Percentiles rank a stretch among this genome's conserved stretches.
These are phyloP conservation scores for Trichoderma parareesei DNA, from an alignment of 495 filamentous ascomycete species.

Conservation along the genomic window DNA sequence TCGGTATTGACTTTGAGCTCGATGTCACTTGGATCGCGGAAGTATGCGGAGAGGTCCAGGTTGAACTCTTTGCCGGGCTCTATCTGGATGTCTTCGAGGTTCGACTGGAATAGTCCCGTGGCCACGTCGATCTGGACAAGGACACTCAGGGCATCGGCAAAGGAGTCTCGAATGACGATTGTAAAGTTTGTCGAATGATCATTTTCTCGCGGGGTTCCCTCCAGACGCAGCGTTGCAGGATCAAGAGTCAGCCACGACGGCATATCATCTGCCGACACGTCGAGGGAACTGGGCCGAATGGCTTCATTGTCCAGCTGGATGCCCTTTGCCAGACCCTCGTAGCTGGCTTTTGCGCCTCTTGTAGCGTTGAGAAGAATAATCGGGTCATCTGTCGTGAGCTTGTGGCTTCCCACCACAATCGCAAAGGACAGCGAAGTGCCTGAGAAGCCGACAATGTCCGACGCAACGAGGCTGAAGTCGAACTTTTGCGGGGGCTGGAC, in stretches of 20 bases:
- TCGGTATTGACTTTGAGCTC: constrained; percentile 47
- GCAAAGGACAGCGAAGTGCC: constrained; percentile 58
- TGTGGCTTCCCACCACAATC: constrained; percentile 60
- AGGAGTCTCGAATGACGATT: constrained; percentile 55
- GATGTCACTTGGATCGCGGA: constrained; percentile 44
- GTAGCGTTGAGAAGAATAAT: constrained; percentile 52
- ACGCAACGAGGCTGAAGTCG: constrained; percentile 66
- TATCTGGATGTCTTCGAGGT: constrained; percentile 38
- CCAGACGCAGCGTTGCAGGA: constrained; percentile 49
- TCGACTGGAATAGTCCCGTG: constrained; percentile 29
- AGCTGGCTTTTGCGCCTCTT: constrained; percentile 45
- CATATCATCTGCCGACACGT: constrained; percentile 36
- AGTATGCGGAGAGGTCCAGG: constrained; percentile 51
- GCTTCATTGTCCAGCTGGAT: constrained; percentile 57
- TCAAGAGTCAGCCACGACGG: constrained; percentile 69
- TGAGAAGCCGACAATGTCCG: constrained; percentile 70
- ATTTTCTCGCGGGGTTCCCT: constrained; percentile 52
- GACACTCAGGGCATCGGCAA: constrained; percentile 54
- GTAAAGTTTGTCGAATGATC: constrained; percentile 55
- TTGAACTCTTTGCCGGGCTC: constrained; percentile 56
- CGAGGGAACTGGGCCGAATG: constrained; percentile 37
- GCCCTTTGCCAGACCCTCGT: constrained; percentile 41
- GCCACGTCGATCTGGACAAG: constrained; percentile 53
- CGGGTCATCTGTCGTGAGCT: constrained; percentile 52
- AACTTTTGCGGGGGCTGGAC: constrained; percentile 63